Conservation (phyloP, 768 basidiomycete species). For the Mrakia hoshinonis region DNA sequence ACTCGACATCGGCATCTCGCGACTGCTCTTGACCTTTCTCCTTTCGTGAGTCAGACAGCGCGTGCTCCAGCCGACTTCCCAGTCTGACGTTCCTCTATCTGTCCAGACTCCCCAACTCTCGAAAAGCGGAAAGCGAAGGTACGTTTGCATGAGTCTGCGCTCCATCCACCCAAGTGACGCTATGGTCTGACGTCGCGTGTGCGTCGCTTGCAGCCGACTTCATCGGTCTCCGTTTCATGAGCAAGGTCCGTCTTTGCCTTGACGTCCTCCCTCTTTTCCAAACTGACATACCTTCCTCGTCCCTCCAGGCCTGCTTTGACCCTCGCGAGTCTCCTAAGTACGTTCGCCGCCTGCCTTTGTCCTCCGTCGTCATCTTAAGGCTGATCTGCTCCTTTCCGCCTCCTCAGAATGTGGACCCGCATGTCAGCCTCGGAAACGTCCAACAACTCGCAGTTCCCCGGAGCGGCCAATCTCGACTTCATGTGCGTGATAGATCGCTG, state of each 20-base stretch:
- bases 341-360: conserved; percentile 16
- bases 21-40: conserved; percentile 48
- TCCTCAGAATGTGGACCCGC: conserved; percentile 58
- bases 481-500: conserved; percentile 37
- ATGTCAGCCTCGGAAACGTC: conserved; percentile 53
- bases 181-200: neutral
- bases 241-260: conserved; percentile 38
- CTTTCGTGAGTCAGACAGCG: conserved; percentile 42
- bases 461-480: conserved; percentile 49
- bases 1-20: conserved; percentile 51
- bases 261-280: neutral
- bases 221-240: conserved; percentile 70
- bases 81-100: neutral
- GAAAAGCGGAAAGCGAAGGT: conserved; percentile 76
- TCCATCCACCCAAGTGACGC: neutral
- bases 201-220: conserved; percentile 56
- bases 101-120: conserved; percentile 65
- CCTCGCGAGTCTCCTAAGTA: conserved; percentile 67
- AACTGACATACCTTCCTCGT: neutral
- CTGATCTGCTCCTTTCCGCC: neutral
- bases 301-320: conserved; percentile 65
- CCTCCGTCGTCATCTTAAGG: neutral
- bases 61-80: conserved; percentile 25
- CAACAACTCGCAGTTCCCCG: conserved; percentile 32
- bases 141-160: conserved; percentile 13